Conservation (phyloP, 352 stramenopile species). For the Globisporangium nunn region DNA sequence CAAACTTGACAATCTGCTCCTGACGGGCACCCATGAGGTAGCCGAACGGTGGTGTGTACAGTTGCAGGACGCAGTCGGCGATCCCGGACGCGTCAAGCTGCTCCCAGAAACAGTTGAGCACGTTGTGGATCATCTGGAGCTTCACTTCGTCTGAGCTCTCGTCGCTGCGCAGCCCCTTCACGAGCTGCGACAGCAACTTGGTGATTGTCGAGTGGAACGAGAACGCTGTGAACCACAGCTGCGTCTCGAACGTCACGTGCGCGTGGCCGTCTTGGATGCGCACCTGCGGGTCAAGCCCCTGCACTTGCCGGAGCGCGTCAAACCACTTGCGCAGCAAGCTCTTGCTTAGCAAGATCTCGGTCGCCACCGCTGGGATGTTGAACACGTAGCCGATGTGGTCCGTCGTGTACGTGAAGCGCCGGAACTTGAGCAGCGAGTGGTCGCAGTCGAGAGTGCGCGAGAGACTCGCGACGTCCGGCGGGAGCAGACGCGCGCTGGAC, state of each 20-base stretch:
- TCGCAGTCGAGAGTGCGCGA: conserved; percentile 83
- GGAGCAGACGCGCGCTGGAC: conserved; percentile 14
- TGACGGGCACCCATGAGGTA: conserved; percentile 39
- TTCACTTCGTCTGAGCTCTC: conserved; percentile 32
- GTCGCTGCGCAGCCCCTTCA: conserved; percentile 56
- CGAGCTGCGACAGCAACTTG: conserved; percentile 50
- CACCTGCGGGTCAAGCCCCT: conserved; percentile 72
- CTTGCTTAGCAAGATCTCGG: conserved; percentile 38
- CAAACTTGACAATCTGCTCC: conserved; percentile 69
- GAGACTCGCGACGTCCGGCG: conserved; percentile 15
- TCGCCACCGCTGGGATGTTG: conserved; percentile 82
- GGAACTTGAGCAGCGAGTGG: conserved; percentile 89
- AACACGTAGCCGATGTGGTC: conserved; percentile 95
- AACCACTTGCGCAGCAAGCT: conserved; percentile 73
- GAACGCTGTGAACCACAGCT: conserved; percentile 92
- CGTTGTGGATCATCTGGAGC: conserved; percentile 57
- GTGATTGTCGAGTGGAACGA: conserved; percentile 77
- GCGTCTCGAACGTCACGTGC: conserved; percentile 94
- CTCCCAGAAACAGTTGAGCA: conserved; percentile 68
- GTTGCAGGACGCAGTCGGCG: conserved; percentile 30
- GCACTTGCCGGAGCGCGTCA: conserved; percentile 56
- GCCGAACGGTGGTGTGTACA: conserved; percentile 56
- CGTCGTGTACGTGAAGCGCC: conserved; percentile 88
- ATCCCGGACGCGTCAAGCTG: conserved; percentile 49
- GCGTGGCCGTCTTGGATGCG: conserved; percentile 68